A percentile compares a stretch with the other conserved stretches of the same genome.
Conservation (phyloP, 768 basidiomycete species). For the Suillus hirtellus region DNA sequence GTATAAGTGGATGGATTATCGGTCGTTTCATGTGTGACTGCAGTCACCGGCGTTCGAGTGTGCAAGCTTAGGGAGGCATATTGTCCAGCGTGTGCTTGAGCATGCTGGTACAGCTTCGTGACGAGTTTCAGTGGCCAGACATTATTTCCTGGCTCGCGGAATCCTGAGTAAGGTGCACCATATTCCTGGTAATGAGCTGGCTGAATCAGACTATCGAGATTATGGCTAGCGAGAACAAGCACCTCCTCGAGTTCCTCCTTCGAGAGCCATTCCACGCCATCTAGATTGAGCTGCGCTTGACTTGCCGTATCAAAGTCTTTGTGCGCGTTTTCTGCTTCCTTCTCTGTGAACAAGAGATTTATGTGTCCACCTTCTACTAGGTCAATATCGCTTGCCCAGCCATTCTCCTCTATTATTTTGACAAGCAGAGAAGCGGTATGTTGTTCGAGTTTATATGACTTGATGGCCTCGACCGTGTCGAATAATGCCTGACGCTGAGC, state of each 20-base stretch:
- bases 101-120: slow-evolving; percentile 55
- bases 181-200: slow-evolving; percentile 20
- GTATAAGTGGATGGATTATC: slow-evolving; percentile 21
- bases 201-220: background rate
- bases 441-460: slow-evolving; percentile 55
- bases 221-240: slow-evolving; percentile 13
- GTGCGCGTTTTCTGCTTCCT: slow-evolving; percentile 40
- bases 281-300: slow-evolving; percentile 50
- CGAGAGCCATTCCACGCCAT: slow-evolving; percentile 45
- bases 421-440: slow-evolving; percentile 53
- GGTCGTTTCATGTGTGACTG: slow-evolving; percentile 27
- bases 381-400: slow-evolving; percentile 54
- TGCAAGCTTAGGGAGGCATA: slow-evolving; percentile 55
- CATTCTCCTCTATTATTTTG: slow-evolving; percentile 45
- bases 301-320: slow-evolving; percentile 55
- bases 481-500: slow-evolving; percentile 34
- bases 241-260: slow-evolving; percentile 52
- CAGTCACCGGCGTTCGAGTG: slow-evolving; percentile 71
- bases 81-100: slow-evolving; percentile 28
- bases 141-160: slow-evolving; percentile 57
- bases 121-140: slow-evolving; percentile 85
- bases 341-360: slow-evolving; percentile 46
- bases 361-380: slow-evolving; percentile 59
- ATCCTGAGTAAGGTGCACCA: slow-evolving; percentile 49
- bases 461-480: slow-evolving; percentile 56